Conservation (phyloP, 345 rosid species). For the Eucalyptus coolabah region DNA sequence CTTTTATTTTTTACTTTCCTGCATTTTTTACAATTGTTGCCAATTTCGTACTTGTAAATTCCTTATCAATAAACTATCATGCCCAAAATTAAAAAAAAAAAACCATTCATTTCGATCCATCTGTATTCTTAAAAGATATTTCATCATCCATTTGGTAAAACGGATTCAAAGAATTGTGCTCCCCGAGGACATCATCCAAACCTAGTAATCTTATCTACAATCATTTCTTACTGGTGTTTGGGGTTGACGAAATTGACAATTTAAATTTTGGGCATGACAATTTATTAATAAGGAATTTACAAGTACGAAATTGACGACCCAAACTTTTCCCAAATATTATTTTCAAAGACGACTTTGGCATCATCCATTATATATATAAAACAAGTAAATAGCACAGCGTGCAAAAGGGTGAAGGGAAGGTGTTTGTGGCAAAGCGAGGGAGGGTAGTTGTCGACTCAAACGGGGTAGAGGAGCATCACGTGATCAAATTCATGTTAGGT, state of each 20-base stretch:
- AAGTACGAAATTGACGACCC: neutral
- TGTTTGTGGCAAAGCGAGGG: neutral
- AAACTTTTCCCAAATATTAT: neutral
- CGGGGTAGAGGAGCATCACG: neutral
- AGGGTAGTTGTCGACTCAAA: neutral
- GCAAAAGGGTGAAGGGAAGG: neutral
- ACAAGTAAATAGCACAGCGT: neutral
- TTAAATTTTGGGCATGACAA: no score
- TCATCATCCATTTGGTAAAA: neutral
- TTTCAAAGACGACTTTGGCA: neutral
- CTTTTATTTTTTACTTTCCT: neutral
- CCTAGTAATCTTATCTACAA: neutral
- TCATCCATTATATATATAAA: neutral
- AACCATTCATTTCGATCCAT: rapidly evolving
- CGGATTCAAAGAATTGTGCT: neutral
- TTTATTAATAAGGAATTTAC: no score
- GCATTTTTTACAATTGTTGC: neutral
- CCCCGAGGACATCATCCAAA: neutral
- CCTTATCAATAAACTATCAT: neutral
- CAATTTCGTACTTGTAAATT: neutral
- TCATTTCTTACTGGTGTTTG: neutral
- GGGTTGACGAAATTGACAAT: neutral
- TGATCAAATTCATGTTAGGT: neutral
- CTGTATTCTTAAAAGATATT: neutral
- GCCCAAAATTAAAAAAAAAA: neutral